Evolutionary conservation across 1,139 yeast species (phyloP), one percentile per base, ranked within the genome.

Genomic region (Suhomyces atakaporum): DNA sequence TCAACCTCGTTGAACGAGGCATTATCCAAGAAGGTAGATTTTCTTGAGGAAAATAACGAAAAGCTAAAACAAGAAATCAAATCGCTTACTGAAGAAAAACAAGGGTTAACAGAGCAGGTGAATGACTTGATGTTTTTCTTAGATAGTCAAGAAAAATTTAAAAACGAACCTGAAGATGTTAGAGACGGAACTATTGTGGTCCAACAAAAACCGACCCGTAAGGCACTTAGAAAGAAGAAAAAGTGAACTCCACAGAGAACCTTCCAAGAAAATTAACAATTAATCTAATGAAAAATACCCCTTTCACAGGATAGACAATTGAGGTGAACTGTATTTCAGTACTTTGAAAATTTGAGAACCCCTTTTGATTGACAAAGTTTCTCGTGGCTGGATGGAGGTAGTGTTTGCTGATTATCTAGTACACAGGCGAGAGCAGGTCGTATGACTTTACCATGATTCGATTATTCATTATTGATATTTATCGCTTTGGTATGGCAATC

Each of bases 41-140:
- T 52, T 36, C 45, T 81, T 7, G 60, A 66, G 8, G 51, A 56
- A 7, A 65, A 69, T 27, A 70, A 70, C 27, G 54, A 58, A 9
- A 54, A 60, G 4, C 44, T 72, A n/a, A 44, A 45, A 16, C 29
- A 25, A 6, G 50, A 50, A 16, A 53, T 54, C n/a, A 47, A 49
- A 20, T 49, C 49, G 3, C 45, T 66, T 27, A 58, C 63, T 30
- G 50, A 49, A 3, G 66, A 74, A 38, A 80, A 77, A 21, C 58
- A 58, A 16, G 85, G 78, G 3, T 60, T 87, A 31, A 58, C 72
- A 33, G 94, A 84, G 25, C 94, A 87, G 56, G 79, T 84, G 3
- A 75, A 73, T 25, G 96, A 89, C 56, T 60, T 89, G 40, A 85
- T 88, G 96, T 84, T 86, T 46, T 86, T 72, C 54, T 64, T 88